phyloP scores from a whole-genome alignment of 2,329 filamentous ascomycete genomes.

The Colletotrichum somersetense region DNA sequence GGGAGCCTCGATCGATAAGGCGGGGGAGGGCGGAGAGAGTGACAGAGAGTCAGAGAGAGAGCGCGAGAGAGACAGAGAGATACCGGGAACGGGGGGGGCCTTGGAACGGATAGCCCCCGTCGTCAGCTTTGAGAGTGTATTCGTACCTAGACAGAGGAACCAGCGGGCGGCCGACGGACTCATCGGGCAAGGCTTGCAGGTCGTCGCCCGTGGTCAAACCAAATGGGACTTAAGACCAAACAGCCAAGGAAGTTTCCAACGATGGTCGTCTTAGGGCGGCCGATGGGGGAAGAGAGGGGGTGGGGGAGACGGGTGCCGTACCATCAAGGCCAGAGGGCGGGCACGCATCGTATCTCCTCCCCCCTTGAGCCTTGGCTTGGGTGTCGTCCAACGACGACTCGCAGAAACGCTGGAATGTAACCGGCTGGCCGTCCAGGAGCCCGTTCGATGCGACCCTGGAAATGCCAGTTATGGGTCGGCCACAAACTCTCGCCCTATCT shows the following conservation, averaged over 20 bases:
- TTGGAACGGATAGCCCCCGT: background rate
- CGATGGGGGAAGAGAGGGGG: background rate
- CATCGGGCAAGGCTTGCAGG: background rate
- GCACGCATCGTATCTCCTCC: constrained; percentile 5
- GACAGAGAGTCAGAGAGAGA: background rate
- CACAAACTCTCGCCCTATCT: background rate
- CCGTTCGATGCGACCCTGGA: constrained; percentile 13
- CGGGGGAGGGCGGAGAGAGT: background rate
- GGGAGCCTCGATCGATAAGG: constrained; percentile 25
- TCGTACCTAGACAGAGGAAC: background rate
- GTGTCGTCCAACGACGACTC: constrained; percentile 2
- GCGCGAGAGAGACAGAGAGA: background rate
- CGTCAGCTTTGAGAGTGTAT: background rate
- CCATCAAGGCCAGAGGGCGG: background rate
- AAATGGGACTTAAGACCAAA: constrained; percentile 10
- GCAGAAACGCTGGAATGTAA: background rate
- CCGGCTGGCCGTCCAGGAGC: background rate
- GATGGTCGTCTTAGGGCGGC: constrained; percentile 9
- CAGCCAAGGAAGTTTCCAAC: background rate
- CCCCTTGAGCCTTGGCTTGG: background rate
- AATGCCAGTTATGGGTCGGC: constrained; percentile 1
- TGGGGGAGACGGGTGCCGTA: background rate
- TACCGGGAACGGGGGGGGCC: background rate
- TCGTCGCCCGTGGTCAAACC: constrained; percentile 14
- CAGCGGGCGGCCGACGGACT: background rate